These are phyloP conservation scores for Cornus controversa DNA, from an alignment of 148 eudicot species.

Conservation along the genomic window DNA sequence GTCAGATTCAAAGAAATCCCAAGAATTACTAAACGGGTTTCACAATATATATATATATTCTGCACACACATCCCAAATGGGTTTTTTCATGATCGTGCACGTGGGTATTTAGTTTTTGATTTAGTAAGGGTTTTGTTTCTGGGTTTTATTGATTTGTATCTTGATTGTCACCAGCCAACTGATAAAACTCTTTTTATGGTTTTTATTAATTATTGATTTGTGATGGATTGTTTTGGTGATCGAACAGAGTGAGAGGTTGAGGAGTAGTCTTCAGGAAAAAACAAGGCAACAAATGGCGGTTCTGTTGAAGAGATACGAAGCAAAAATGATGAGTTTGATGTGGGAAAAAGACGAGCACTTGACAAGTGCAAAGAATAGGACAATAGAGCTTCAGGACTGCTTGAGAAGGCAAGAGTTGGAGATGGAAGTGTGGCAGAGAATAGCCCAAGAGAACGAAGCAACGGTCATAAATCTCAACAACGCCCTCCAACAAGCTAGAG, in stretches of 20 bases:
- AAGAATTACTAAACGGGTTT: no score
- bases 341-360: constrained; percentile 39
- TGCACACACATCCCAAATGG: no score
- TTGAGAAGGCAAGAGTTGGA: constrained; percentile 34
- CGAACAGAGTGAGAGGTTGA: constrained; percentile 46
- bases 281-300: constrained; percentile 22
- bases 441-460: constrained; percentile 42
- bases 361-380: constrained; percentile 26
- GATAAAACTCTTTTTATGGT: no score
- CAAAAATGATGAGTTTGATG: constrained; percentile 25
- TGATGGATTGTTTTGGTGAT: neutral
- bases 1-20: constrained; percentile 23
- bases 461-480: constrained; percentile 25
- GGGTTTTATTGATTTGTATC: no score
- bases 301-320: constrained; percentile 26
- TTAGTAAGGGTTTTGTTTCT: no score
- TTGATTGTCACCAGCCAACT: no score
- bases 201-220: no score
- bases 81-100: neutral
- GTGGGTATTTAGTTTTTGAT: neutral
- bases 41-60: no score
- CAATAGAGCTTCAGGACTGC: constrained; percentile 36
- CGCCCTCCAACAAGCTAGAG: constrained; percentile 25
- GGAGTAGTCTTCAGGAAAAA: constrained; percentile 30
- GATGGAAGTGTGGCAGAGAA: constrained; percentile 38